A percentile compares a stretch with the other conserved stretches of the same genome.
phyloP scores from a whole-genome alignment of 2,329 filamentous ascomycete species.

The Xylaria hypoxylon region DNA sequence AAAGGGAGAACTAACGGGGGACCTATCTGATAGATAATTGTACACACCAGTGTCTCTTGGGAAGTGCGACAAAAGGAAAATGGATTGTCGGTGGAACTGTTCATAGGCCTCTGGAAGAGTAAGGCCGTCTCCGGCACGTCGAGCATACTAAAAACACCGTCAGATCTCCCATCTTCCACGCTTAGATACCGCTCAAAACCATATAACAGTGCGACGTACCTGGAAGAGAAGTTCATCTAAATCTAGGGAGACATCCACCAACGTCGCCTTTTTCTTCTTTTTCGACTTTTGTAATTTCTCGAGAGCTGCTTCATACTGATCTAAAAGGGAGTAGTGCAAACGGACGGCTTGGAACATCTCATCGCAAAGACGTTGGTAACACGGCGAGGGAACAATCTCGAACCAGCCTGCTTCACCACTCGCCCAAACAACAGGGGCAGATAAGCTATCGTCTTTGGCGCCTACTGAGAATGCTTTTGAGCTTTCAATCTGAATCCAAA shows the following conservation, averaged over 20 bases:
- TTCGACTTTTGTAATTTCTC: slow-evolving; percentile 49
- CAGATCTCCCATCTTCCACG: background rate
- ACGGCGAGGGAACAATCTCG: slow-evolving; percentile 69
- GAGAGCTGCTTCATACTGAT: slow-evolving; percentile 62
- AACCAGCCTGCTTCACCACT: slow-evolving; percentile 75
- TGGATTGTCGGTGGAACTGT: slow-evolving; percentile 61
- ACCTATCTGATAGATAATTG: slow-evolving; percentile 59
- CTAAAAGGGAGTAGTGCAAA: slow-evolving; percentile 72
- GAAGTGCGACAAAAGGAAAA: slow-evolving; percentile 66
- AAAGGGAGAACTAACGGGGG: slow-evolving; percentile 54
- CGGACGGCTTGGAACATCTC: slow-evolving; percentile 72
- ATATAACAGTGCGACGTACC: slow-evolving; percentile 39
- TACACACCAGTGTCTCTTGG: slow-evolving; percentile 62
- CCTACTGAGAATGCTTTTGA: slow-evolving; percentile 66
- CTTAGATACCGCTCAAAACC: background rate
- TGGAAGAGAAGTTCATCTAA: slow-evolving; percentile 53
- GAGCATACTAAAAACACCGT: slow-evolving; percentile 58
- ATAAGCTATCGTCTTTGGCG: slow-evolving; percentile 59
- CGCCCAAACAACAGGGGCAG: slow-evolving; percentile 73
- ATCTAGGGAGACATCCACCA: slow-evolving; percentile 46
- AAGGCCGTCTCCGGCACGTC: slow-evolving; percentile 64
- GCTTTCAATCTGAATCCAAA: slow-evolving; percentile 67
- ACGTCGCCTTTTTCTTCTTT: slow-evolving; percentile 50
- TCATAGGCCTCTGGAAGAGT: slow-evolving; percentile 62
- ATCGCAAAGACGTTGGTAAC: slow-evolving; percentile 67